Percentiles rank a stretch among this genome's conserved stretches.
These are phyloP conservation scores for Pyricularia grisea DNA, from an alignment of 2,329 filamentous ascomycete species.

Conservation along the genomic window DNA sequence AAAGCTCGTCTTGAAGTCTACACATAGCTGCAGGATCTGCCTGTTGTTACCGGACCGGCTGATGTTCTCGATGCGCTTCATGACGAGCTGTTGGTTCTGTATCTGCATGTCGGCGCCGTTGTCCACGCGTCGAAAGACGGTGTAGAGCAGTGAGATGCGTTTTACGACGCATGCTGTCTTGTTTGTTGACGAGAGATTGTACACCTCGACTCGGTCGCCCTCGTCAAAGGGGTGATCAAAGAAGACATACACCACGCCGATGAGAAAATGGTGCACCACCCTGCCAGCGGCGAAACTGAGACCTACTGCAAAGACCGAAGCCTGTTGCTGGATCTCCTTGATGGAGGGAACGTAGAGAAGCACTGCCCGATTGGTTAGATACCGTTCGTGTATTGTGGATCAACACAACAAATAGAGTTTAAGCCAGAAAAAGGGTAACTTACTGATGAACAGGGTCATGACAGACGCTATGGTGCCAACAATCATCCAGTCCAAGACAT, in stretches of 20 bases:
- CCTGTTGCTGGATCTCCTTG: constrained; percentile 17
- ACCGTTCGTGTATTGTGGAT: no score
- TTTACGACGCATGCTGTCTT: constrained; percentile 15
- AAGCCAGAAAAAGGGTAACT: neutral
- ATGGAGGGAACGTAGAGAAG: constrained; percentile 16
- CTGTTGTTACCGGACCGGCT: constrained; percentile 58
- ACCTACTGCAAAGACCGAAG: constrained; percentile 27
- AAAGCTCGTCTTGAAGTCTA: constrained; percentile 61
- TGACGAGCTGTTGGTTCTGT: constrained; percentile 58
- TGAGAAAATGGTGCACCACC: constrained; percentile 61
- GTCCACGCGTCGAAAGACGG: constrained; percentile 22
- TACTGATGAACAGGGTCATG: constrained; percentile 18
- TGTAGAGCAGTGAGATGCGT: constrained; percentile 23
- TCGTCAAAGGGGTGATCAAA: constrained; percentile 67
- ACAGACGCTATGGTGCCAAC: constrained; percentile 13
- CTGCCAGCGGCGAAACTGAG: constrained; percentile 66
- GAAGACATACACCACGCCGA: constrained; percentile 62
- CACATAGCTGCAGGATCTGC: constrained; percentile 54
- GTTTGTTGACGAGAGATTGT: constrained; percentile 21
- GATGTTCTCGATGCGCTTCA: constrained; percentile 62
- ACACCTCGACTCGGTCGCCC: constrained; percentile 61
- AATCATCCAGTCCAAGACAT: constrained; percentile 20
- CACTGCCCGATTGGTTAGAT: constrained; percentile 5
- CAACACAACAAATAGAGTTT: neutral
- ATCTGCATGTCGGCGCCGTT: constrained; percentile 19